These are phyloP conservation scores for Kwoniella botswanensis DNA, from an alignment of 768 basidiomycete species.

Conservation along the genomic window DNA sequence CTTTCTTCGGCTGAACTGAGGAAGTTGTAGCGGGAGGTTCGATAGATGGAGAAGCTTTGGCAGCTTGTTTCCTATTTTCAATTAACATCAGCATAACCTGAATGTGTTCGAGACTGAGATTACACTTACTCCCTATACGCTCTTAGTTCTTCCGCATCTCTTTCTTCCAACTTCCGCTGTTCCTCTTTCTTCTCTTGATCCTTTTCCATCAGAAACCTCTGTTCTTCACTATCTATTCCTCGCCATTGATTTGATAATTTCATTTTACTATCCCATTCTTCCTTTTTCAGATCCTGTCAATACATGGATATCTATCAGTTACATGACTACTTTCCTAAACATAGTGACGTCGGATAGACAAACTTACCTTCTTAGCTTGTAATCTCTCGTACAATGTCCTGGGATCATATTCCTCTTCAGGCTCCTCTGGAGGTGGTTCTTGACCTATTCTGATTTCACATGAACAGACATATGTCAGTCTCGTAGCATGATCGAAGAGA, in stretches of 20 bases:
- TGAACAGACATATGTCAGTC: constrained; percentile 5
- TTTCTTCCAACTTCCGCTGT: constrained; percentile 42
- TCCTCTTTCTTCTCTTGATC: constrained; percentile 48
- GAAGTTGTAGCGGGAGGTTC: constrained; percentile 13
- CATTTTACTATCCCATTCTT: constrained; percentile 60
- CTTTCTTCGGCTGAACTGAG: constrained; percentile 21
- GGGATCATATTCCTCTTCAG: constrained; percentile 42
- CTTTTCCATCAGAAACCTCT: constrained; percentile 55
- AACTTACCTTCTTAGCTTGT: constrained; percentile 53
- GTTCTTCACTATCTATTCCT: constrained; percentile 59
- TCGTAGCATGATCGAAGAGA: not conserved
- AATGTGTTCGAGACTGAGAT: no score
- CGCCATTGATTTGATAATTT: constrained; percentile 60
- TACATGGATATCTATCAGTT: not conserved
- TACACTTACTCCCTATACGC: constrained; percentile 54
- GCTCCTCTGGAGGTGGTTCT: constrained; percentile 57
- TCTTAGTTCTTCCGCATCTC: constrained; percentile 53
- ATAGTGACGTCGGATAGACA: not conserved
- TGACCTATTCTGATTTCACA: constrained; percentile 54
- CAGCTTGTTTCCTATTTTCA: constrained; percentile 31
- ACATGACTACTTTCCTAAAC: no score
- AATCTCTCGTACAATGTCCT: constrained; percentile 58
- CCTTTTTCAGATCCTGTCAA: constrained; percentile 55
- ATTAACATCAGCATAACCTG: no score
- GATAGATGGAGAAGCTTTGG: constrained; percentile 31